These are phyloP conservation scores for Lepraria neglecta DNA, from an alignment of 495 filamentous ascomycete species.

Conservation along the genomic window DNA sequence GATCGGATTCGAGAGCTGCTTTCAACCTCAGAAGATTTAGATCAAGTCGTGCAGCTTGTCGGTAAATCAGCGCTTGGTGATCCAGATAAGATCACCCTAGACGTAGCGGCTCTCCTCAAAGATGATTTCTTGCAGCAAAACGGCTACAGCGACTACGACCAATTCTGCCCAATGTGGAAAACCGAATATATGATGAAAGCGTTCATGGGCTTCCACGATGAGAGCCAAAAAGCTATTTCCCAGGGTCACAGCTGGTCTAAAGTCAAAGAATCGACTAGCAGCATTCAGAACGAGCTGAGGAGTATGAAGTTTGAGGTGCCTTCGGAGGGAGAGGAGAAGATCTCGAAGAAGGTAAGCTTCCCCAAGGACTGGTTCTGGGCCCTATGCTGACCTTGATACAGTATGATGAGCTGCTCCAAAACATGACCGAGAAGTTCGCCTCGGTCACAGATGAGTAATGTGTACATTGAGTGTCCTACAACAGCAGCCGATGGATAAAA, in stretches of 20 bases:
- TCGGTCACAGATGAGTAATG: slow-evolving; percentile 84
- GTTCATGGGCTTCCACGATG: slow-evolving; percentile 96
- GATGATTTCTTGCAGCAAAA: slow-evolving; percentile 99
- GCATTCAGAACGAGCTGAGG: slow-evolving; percentile 74
- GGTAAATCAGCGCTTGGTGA: slow-evolving; percentile 96
- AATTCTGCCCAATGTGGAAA: slow-evolving; percentile 99
- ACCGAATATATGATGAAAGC: slow-evolving; percentile 99
- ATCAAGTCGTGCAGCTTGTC: slow-evolving; percentile 97
- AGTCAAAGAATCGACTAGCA: slow-evolving; percentile 81
- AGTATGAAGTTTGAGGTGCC: slow-evolving; percentile 96
- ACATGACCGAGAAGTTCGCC: slow-evolving; percentile 94
- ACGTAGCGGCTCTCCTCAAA: slow-evolving; percentile 87
- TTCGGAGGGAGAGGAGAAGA: slow-evolving; percentile 61
- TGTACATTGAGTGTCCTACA: too few species aligned
- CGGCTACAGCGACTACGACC: slow-evolving; percentile 97
- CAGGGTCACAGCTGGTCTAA: slow-evolving; percentile 87
- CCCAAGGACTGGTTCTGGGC: background rate
- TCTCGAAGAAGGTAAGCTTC: slow-evolving; percentile 42
- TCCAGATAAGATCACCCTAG: slow-evolving; percentile 95
- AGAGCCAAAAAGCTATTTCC: slow-evolving; percentile 88
- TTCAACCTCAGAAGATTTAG: slow-evolving; percentile 90
- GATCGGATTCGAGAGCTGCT: slow-evolving; percentile 90
- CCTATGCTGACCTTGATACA: slow-evolving; percentile 32
- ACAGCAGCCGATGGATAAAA: too few species aligned
- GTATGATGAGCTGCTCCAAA: slow-evolving; percentile 87